A percentile compares a stretch with the other conserved stretches of the same genome.
phyloP scores from a whole-genome alignment of 257 asterid genomes.

The Solanum megistacrolobum region DNA sequence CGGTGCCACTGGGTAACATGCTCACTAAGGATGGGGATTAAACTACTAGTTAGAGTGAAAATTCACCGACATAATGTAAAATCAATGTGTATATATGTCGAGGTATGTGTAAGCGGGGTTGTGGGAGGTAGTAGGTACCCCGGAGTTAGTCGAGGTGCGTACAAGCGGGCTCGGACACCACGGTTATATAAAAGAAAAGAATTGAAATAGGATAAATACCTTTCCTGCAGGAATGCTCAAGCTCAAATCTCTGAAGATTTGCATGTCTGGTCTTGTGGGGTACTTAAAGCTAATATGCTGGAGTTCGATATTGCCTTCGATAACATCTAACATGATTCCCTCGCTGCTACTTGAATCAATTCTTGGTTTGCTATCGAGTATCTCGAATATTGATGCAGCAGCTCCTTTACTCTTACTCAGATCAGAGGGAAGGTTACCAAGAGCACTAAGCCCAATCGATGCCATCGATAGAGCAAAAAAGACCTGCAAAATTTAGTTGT shows the following conservation, averaged over 20 bases:
- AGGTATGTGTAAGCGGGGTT: not conserved
- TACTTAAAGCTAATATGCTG: constrained; percentile 45
- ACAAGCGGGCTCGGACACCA: not conserved
- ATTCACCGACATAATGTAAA: not conserved
- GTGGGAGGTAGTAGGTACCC: not conserved
- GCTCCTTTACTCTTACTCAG: constrained; percentile 41
- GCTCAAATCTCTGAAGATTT: constrained; percentile 44
- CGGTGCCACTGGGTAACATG: not conserved
- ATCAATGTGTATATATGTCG: not conserved
- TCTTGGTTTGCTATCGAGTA: constrained; percentile 39
- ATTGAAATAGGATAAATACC: constrained; percentile 17
- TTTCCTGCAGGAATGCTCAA: constrained; percentile 35
- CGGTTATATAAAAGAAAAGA: not conserved
- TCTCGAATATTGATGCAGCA: constrained; percentile 45
- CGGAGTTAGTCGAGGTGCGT: not conserved
- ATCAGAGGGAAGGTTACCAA: constrained; percentile 60
- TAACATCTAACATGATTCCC: constrained; percentile 22
- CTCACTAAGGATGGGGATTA: not conserved
- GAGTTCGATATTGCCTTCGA: constrained; percentile 51
- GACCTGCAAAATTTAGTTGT: constrained; percentile 23
- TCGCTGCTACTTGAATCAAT: constrained; percentile 35
- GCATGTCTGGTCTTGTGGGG: constrained; percentile 56
- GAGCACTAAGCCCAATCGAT: constrained; percentile 46
- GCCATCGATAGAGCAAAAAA: constrained; percentile 46
- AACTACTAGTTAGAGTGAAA: not conserved